phyloP scores from a whole-genome alignment of 1,139 yeast species.

The Blastobotrys indianensis region DNA sequence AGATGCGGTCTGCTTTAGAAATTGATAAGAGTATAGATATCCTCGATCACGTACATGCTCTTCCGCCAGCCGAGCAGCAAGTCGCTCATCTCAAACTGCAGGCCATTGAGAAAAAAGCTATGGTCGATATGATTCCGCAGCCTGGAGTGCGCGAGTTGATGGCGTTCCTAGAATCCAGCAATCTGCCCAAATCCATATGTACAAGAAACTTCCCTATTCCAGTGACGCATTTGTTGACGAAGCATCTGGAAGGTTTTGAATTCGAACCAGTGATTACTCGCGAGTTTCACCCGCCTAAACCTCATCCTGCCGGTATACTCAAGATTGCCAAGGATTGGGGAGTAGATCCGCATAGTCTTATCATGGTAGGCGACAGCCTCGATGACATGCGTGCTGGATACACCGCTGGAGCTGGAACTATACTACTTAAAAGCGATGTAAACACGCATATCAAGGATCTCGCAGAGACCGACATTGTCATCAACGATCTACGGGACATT shows the following conservation, averaged over 20 bases:
- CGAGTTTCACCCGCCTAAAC: conserved; percentile 59
- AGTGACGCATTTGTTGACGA: conserved; percentile 44
- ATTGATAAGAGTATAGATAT: conserved; percentile 47
- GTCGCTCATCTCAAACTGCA: conserved; percentile 44
- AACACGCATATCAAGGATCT: conserved; percentile 38
- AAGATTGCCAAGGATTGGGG: conserved; percentile 47
- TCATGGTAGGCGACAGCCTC: conserved; percentile 67
- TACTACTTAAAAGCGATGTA: conserved; percentile 45
- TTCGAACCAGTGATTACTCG: conserved; percentile 53
- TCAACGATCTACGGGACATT: conserved; percentile 40
- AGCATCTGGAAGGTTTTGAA: conserved; percentile 39
- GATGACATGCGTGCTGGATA: conserved; percentile 61
- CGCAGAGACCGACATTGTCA: conserved; percentile 40
- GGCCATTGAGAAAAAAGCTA: conserved; percentile 49
- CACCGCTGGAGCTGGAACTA: conserved; percentile 52
- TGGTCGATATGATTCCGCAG: conserved; percentile 54
- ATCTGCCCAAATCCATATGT: conserved; percentile 47
- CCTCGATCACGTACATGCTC: conserved; percentile 41
- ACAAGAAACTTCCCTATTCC: conserved; percentile 53
- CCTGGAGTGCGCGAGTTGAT: conserved; percentile 35
- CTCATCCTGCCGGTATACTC: conserved; percentile 53
- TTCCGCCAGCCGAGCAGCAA: conserved; percentile 38
- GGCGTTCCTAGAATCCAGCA: conserved; percentile 14
- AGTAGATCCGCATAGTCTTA: conserved; percentile 38
- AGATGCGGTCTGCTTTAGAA: conserved; percentile 54